Conservation (phyloP, 768 basidiomycete species). For the Aureoboletus auriporus region DNA sequence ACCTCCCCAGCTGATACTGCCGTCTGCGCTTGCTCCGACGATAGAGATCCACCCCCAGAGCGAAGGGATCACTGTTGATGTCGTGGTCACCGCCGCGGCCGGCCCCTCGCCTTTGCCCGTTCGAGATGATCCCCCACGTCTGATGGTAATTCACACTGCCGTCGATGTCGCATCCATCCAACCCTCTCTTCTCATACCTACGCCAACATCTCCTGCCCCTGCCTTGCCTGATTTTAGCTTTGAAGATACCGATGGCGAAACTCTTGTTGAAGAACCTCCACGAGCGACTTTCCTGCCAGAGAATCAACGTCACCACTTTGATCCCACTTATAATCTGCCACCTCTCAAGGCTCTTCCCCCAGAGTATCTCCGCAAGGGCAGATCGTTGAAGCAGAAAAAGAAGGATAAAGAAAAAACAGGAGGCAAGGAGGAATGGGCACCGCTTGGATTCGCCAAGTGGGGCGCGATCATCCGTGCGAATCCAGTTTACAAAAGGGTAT, state of each 20-base stretch:
- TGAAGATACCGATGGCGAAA: constrained; percentile 26
- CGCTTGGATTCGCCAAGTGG: constrained; percentile 69
- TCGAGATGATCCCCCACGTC: constrained; percentile 4
- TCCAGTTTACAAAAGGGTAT: constrained; percentile 66
- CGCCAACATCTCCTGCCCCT: constrained; percentile 32
- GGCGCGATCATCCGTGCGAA: constrained; percentile 71
- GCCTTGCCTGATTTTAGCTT: constrained; percentile 31
- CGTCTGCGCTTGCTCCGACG: constrained; percentile 2
- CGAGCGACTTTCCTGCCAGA: constrained; percentile 13
- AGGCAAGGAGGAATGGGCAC: constrained; percentile 58
- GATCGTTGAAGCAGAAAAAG: constrained; percentile 46
- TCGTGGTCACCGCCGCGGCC: background rate
- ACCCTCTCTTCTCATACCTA: constrained; percentile 32
- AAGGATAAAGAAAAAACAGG: constrained; percentile 51
- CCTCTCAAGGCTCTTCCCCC: constrained; percentile 50
- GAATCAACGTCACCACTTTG: constrained; percentile 35
- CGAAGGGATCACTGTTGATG: constrained; percentile 1
- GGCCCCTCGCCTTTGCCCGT: background rate
- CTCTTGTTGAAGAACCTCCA: constrained; percentile 13
- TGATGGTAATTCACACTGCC: constrained; percentile 23
- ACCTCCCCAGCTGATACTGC: constrained; percentile 23
- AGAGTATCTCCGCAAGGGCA: constrained; percentile 50
- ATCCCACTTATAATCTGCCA: constrained; percentile 51
- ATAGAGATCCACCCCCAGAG: background rate
- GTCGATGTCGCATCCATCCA: constrained; percentile 26